Base-by-base conservation (phyloP, 2,329 filamentous ascomycete genomes). In the Fusarium agapanthi region DNA sequence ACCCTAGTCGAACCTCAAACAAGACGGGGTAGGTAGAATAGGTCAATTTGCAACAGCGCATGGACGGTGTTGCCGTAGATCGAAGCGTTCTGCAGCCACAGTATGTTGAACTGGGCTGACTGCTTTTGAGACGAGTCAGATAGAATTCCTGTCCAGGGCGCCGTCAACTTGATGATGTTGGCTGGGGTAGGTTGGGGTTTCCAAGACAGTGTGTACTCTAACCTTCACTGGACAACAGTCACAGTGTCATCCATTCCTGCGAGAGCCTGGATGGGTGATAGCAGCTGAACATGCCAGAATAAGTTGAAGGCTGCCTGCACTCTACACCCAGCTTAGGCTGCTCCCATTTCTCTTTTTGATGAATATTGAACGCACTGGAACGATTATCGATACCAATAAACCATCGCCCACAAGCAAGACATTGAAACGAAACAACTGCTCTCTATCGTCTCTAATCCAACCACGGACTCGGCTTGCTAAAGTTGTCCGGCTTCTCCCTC, bases 1-100 rank as follows among this genome's bases (percentile, higher is more conserved):
- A 59, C 61, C 71, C 75, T 67, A 60, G 75, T 69, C 62, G 48
- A 69, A 76, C 51, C 73, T 76, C 71, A 76, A 76, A 76, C 75
- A 71, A 50, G 54, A 63, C 59, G 71, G 72, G 68, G 69, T 61
- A 61, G 65, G 69, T 61, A 58, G 43, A 55, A 55, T 45, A 40
- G 43, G 51, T 13, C 44, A 35, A 55, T 55, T 37, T 48, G 53
- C 35, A 41, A 45, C 40, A 48, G 41, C 34, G 34, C 35, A 51
- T 40, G 48, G 30, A 64, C 51, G 40, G 60, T 44, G 40, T 43
- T 40, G 18, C 58, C 48, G 35, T 41, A 30, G n/a, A n/a, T 32
- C 24, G 34, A 41, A 34, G 26, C 34, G 45, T 41, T 38, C 43
- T 32, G 18, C 38, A 64, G 58, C 62, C 54, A 59, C 38, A 38